A percentile compares a stretch with the other conserved stretches of the same genome.
phyloP scores from a whole-genome alignment of 805 yeast species.

The Wickerhamia fluorescens region DNA sequence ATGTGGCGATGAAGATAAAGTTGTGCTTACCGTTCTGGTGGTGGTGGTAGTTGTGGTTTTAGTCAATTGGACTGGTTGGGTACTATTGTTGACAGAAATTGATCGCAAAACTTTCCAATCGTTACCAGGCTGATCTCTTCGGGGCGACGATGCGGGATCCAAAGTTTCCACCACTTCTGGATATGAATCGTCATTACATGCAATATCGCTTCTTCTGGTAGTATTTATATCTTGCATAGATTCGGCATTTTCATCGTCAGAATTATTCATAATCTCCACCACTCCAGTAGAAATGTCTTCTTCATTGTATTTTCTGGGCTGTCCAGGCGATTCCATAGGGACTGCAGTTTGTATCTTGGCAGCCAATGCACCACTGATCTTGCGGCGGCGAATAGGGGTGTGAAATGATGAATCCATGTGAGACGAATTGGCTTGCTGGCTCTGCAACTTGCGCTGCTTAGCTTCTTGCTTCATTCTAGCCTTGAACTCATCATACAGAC shows the following conservation, averaged over 20 bases:
- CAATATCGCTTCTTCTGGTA: too few species aligned
- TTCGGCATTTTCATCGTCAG: slow-evolving; percentile 34
- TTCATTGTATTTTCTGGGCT: slow-evolving; percentile 69
- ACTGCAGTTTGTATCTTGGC: slow-evolving; percentile 70
- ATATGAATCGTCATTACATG: too few species aligned
- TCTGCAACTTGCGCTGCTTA: slow-evolving; percentile 26
- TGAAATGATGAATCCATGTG: slow-evolving; percentile 46
- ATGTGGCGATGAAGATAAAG: slow-evolving; percentile 28
- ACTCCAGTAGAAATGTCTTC: slow-evolving; percentile 16
- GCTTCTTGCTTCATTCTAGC: slow-evolving; percentile 42
- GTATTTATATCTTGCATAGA: slow-evolving; percentile 10
- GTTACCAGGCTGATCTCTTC: slow-evolving; percentile 14
- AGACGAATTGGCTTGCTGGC: slow-evolving; percentile 18
- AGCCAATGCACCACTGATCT: slow-evolving; percentile 61
- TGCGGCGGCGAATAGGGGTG: slow-evolving; percentile 66
- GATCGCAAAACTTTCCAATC: slow-evolving; percentile 37
- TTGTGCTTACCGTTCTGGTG: slow-evolving; percentile 42
- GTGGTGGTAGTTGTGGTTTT: slow-evolving; percentile 43
- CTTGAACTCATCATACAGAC: slow-evolving; percentile 56
- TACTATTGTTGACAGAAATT: slow-evolving; percentile 24
- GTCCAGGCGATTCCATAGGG: slow-evolving; percentile 93
- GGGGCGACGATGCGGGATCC: slow-evolving; percentile 15
- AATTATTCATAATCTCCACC: slow-evolving; percentile 35
- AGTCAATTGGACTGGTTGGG: slow-evolving; percentile 31
- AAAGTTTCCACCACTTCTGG: too few species aligned